Evolutionary conservation across 2,329 filamentous ascomycete genomes (phyloP), one percentile per base, ranked within the genome.

Genomic region (Trichoderma sp.): DNA sequence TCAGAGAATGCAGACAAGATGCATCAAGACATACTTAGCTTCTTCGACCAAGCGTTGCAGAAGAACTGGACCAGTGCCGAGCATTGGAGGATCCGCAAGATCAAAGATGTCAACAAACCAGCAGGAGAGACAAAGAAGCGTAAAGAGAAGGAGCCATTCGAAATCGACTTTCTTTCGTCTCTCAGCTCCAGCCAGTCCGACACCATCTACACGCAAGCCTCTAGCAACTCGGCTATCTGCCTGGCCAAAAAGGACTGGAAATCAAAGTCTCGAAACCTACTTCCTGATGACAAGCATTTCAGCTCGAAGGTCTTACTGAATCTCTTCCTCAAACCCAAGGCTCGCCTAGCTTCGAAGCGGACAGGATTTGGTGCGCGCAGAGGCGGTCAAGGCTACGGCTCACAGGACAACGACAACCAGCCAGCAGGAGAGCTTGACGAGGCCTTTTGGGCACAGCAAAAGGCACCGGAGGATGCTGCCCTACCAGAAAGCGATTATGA

Each of bases 41-140:
- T 98, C 81, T 99, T 99, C 76, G 95, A 99, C 78, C 93, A 97
- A 75, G 94, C 94, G 2, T 82, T 98, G 52, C 92, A 95, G 77
- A 98, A 97, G 85, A 97, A 97, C 75, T 99, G 95, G 94, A 90
- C 91, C 6, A 96, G 93, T 58, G 94, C 95, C n/a, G 95, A 98
- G 78, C 95, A 99, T 79, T 99, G 95, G 95, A 90, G 94, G 72
- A 98, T 99, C 76, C 87, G 92, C 70, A 93, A 93, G 76, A 95
- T 99, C 78, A 98, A 98, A 75, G 88, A 90, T 71, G 81, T 84
- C 74, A 86, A 84, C 74, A 93, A 94, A 78, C 84, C 88, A 8
- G 82, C 86, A 9, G 83, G 86, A 15, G 79, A 81, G 61, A 86
- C 78, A 75, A 89, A 86, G 71, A 88, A 89, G 73, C 88, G 93